These are phyloP conservation scores for Paraurostyla sp. DNA, from an alignment of 73 alveolate species.

Conservation along the genomic window DNA sequence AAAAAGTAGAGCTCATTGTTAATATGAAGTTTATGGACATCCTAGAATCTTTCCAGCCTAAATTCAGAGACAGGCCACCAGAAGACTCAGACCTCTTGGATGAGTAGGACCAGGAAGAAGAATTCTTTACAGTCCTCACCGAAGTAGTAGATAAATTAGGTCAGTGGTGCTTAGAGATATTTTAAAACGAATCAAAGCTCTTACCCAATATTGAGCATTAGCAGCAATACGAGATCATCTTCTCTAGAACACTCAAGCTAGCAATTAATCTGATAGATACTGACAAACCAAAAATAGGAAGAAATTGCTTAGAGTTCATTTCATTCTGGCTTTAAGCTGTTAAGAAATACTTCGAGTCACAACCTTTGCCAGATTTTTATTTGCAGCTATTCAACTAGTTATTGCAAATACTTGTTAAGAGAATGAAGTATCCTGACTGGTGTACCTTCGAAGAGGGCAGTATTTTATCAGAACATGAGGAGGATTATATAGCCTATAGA, in stretches of 20 bases:
- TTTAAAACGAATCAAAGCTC: not conserved
- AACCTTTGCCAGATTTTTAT: not conserved
- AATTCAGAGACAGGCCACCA: conserved; percentile 8
- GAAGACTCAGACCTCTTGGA: conserved; percentile 2
- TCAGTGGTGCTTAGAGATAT: conserved; percentile 37
- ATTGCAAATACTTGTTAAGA: not conserved
- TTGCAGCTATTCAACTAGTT: not conserved
- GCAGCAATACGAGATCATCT: not conserved
- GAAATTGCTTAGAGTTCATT: not conserved
- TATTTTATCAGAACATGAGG: conserved; percentile 22
- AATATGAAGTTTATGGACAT: conserved; percentile 7
- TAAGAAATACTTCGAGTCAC: conserved; percentile 16
- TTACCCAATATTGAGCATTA: not conserved
- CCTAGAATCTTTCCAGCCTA: conserved; percentile 20
- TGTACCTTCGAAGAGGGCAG: conserved; percentile 17
- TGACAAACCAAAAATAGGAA: conserved; percentile 54
- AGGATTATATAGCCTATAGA: conserved; percentile 27
- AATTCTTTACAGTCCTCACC: not conserved
- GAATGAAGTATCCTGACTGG: conserved; percentile 45
- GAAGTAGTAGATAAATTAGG: conserved; percentile 47
- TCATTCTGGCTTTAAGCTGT: conserved; percentile 1
- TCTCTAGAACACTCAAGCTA: not conserved
- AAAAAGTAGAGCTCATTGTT: conserved; percentile 5
- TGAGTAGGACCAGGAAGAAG: conserved; percentile 40
- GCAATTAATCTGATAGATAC: conserved; percentile 23